Base-by-base conservation (phyloP, 2,329 filamentous ascomycete genomes). In the Aureobasidium sp. region DNA sequence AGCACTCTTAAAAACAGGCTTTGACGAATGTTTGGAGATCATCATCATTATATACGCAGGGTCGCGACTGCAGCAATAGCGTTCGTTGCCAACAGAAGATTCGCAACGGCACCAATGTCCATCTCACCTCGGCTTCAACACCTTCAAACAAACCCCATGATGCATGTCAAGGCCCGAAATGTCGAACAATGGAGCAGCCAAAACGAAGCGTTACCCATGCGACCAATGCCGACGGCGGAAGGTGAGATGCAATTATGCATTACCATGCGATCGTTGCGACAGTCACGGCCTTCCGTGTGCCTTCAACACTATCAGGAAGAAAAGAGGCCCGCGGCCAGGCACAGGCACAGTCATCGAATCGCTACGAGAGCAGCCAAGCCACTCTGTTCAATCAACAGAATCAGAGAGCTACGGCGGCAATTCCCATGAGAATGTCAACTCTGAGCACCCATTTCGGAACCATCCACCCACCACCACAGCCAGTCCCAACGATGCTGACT, bases 161-260 rank as follows among this genome's bases (percentile, higher is more conserved):
- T 44, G 20, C 20, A 44, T 5, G 11, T 5, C 20, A 25, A 5
- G 11, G 2, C 1, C 8, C 20, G 8, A 42, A 2, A 42, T 42
- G 39, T 42, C 39, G 8, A 44, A 20, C 41, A 25, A 14, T 1
- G 4, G 6, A 12, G 14, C 41, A 6, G 22, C 20, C 20, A 44
- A 14, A 12, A 20, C 11, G 41, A 44, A 12, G 11, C n/a, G 20
- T 2, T 25, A 17, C 1, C 61, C 64, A 20, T 63, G 61, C 53
- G 59, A 63, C 37, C 61, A 64, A 34, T 66, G 65, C 25, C 62
- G 65, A 12, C 41, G 53, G 27, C 56, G 65, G 3, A 66, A 66
- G 25, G 64, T 66, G 9, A 62, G 62, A 29, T 66, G 65, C 49
- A 62, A 65, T 27, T 66, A 66, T 53, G 61, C 47, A 7, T 51